Evolutionary conservation across 768 basidiomycete genomes (phyloP).

Genomic region (Trametopsis cervina): DNA sequence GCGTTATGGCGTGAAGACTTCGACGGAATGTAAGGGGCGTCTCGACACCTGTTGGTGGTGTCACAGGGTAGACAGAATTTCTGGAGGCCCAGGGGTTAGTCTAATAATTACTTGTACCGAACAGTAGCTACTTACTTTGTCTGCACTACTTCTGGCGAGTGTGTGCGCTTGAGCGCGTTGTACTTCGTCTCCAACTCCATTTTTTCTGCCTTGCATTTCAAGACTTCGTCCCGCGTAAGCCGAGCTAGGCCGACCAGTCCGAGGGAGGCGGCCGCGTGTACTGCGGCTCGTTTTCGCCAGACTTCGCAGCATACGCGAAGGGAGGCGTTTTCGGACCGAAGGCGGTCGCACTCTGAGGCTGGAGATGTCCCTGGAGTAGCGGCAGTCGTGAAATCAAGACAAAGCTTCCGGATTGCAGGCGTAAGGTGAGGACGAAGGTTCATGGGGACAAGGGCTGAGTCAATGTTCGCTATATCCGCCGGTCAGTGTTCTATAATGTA

Average conservation of each 20-base stretch:
- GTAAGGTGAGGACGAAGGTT: conserved; percentile 52
- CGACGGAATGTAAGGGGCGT: conserved; percentile 9
- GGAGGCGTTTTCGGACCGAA: conserved; percentile 23
- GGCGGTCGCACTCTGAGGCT: conserved; percentile 15
- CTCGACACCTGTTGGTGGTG: conserved; percentile 4
- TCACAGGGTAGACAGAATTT: conserved; percentile 1
- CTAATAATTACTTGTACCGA: too few relatives aligned
- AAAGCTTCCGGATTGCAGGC: conserved; percentile 51
- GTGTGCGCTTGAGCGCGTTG: conserved; percentile 20
- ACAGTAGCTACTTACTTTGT: not conserved
- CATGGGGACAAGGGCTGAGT: conserved; percentile 44
- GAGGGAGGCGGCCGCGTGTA: conserved; percentile 25
- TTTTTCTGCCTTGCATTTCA: conserved; percentile 23
- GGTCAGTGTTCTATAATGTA: not conserved
- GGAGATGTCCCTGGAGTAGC: conserved; percentile 2
- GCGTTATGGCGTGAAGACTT: conserved; percentile 9
- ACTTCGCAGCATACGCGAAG: conserved; percentile 21
- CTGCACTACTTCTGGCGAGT: not conserved
- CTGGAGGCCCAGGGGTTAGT: not conserved
- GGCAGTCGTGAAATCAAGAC: conserved; percentile 33
- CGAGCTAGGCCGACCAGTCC: conserved; percentile 26
- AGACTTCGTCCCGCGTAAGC: conserved; percentile 22
- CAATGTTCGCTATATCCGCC: conserved; percentile 33
- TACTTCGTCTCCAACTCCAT: conserved; percentile 21
- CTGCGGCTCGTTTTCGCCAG: conserved; percentile 28